Base-by-base conservation (phyloP, 805 yeast species). In the Candida anglica region DNA sequence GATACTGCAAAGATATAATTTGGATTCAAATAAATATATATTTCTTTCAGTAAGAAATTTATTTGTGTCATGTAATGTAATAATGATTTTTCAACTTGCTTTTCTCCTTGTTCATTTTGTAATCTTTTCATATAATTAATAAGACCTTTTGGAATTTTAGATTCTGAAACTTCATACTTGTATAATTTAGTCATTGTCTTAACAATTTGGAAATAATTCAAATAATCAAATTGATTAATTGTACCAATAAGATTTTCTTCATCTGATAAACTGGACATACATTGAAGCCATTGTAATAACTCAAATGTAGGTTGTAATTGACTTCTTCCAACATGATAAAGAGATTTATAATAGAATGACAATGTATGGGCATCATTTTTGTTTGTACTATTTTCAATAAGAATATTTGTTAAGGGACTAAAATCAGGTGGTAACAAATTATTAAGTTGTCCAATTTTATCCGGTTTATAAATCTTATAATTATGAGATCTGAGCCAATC, bases 401-500 rank as follows among this genome's bases (percentile, higher is more conserved):
- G 33, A 16, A 40, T 50, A 31, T 64, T 68, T 10, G 17, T 26
- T 26, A 26, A 26, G 19, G 11, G 19, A 2, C 69, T 67, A 34
- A 50, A 60, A 7, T 44, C 46, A 5, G 47, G 44, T 8, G 40
- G 47, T 22, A 52, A 34, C 17, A 61, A 41, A 6, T 33, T 35
- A 8, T 33, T 32, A 14, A 66, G 40, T 7, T 57, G 56, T 0
- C 71, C 70, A 19, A 56, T 38, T 5, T 15, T 38, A 4, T 62
- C 68, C 1, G 66, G 64, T 28, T 46, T 48, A 29, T 39, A 51
- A 3, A 54, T 75, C 19, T 67, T 66, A 43, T 73, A 64, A 47
- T 79, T 77, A 45, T 80, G 82, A 5, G 76, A 69, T 39, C 95
- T 74, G 19, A 91, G 73, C 99, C 99, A 93, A 51, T 93, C 96